phyloP scores from a whole-genome alignment of 352 stramenopile species.

The Phytophthora macrochlamydospora region DNA sequence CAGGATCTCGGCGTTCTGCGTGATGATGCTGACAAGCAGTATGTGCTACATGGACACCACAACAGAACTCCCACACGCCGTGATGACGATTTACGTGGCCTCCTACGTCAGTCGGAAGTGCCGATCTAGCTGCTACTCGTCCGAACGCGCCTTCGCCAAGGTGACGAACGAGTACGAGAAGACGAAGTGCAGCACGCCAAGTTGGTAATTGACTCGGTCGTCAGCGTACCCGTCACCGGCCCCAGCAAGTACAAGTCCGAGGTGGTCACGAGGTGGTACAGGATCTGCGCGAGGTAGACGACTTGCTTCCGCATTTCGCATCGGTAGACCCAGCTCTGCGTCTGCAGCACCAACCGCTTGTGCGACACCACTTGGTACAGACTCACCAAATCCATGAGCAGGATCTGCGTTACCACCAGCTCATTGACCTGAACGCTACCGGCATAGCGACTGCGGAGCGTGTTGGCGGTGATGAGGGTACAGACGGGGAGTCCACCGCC shows the following conservation, averaged over 20 bases:
- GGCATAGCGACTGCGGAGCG: conserved; percentile 9
- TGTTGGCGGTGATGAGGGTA: conserved; percentile 6
- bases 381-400: conserved; percentile 17
- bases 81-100: conserved; percentile 12
- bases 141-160: conserved; percentile 9
- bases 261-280: conserved; percentile 19
- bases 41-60: conserved; percentile 17
- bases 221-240: conserved; percentile 28
- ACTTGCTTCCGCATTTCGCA: no score
- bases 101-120: conserved; percentile 11
- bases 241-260: conserved; percentile 30
- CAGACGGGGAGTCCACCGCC: background rate
- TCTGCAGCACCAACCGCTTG: conserved; percentile 9
- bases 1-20: conserved; percentile 24
- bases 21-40: conserved; percentile 20
- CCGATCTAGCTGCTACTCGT: background rate
- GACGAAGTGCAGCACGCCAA: conserved; percentile 13
- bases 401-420: conserved; percentile 17
- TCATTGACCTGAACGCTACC: conserved; percentile 10
- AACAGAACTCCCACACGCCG: conserved; percentile 4
- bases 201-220: conserved; percentile 13
- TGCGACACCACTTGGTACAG: conserved; percentile 20
- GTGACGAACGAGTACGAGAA: conserved; percentile 21
- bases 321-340: conserved; percentile 4
- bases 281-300: no score